Percentiles rank a stretch among this genome's conserved stretches.
Evolutionary conservation across 306 rosid genomes (phyloP).

Genomic region (Pyrus betulifolia): DNA sequence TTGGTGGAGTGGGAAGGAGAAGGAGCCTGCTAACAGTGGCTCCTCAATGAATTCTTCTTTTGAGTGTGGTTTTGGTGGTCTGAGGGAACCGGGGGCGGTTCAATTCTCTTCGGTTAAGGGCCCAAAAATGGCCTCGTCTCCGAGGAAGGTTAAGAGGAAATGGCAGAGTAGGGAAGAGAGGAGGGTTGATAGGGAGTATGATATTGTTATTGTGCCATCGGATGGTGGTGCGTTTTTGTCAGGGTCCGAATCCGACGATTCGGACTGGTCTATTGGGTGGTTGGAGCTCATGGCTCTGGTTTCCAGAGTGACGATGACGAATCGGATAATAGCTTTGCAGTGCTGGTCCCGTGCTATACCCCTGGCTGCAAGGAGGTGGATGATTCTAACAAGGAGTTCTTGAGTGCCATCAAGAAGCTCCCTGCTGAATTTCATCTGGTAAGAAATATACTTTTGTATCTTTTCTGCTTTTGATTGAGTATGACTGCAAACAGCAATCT

Average conservation of each 20-base stretch:
- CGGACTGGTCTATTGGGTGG: conserved; percentile 94
- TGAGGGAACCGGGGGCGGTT: conserved; percentile 48
- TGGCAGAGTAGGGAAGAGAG: conserved; percentile 74
- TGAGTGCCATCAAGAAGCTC: conserved; percentile 66
- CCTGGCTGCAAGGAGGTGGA: conserved; percentile 40
- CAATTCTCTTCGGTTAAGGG: conserved; percentile 56
- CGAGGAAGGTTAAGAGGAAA: conserved; percentile 48
- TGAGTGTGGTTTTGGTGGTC: conserved; percentile 44
- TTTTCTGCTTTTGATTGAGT: conserved; percentile 4
- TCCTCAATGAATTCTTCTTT: conserved; percentile 42
- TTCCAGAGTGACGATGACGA: conserved; percentile 54
- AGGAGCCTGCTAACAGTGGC: conserved; percentile 45
- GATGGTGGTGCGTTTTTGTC: conserved; percentile 72
- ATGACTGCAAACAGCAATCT: neutral
- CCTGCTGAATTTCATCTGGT: conserved; percentile 71
- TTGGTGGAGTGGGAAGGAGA: conserved; percentile 73
- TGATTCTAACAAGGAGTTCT: conserved; percentile 48
- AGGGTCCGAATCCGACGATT: conserved; percentile 71
- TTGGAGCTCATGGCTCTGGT: conserved; percentile 72
- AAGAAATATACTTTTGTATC: conserved; percentile 6
- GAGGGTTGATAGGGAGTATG: conserved; percentile 63
- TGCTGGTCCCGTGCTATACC: conserved; percentile 76
- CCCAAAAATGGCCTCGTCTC: conserved; percentile 40
- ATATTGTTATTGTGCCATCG: conserved; percentile 75
- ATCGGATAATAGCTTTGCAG: conserved; percentile 67